Evolutionary conservation across 306 rosid species (phyloP).

Genomic region (Quercus mongolica): DNA sequence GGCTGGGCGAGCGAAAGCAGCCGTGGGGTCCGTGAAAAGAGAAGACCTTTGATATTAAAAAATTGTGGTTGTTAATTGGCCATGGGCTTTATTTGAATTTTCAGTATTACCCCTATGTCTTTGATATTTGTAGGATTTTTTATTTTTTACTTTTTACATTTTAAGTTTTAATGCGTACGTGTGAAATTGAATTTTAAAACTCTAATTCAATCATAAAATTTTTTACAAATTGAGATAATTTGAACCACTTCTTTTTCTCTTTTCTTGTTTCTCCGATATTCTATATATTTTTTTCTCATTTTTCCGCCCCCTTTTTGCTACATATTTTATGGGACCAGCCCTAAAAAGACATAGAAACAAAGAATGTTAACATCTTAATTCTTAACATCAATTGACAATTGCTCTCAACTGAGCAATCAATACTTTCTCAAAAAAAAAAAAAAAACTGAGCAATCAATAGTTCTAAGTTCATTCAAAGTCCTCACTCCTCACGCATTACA

Average conservation of each 20-base stretch:
- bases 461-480: no score
- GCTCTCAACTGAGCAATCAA: no score
- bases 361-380: no score
- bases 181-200: accelerated
- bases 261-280: no score
- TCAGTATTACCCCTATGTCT: not conserved
- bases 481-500: no score
- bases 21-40: conserved; percentile 27
- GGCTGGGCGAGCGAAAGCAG: not conserved
- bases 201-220: accelerated
- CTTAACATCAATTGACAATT: no score
- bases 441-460: no score
- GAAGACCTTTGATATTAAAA: conserved; percentile 15
- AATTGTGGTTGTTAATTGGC: not conserved
- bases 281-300: no score
- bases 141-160: not conserved
- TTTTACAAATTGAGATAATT: accelerated
- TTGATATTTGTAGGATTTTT: not conserved
- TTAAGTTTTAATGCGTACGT: accelerated
- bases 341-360: no score
- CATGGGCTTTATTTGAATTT: not conserved
- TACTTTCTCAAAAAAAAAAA: no score
- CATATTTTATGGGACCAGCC: no score
- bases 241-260: accelerated
- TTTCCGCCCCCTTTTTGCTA: no score